Conservation (phyloP, 441 rosid genomes). For the Adansonia gregorii region DNA sequence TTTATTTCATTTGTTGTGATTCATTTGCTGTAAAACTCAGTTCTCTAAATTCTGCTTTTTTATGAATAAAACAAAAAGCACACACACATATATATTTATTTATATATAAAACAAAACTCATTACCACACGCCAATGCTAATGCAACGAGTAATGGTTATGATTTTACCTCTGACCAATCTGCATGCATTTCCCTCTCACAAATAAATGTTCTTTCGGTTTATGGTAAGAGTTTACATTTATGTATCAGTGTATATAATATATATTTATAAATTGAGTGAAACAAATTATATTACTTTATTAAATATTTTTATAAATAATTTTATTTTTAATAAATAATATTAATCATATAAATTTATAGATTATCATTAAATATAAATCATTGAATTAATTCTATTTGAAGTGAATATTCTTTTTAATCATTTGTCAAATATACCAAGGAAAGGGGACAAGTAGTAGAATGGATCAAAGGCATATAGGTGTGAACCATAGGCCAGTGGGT, state of each 20-base stretch:
- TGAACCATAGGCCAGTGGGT: constrained; percentile 27
- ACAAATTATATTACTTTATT: too few relatives aligned
- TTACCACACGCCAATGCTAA: neutral
- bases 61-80: too few relatives aligned
- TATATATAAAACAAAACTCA: neutral
- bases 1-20: too few relatives aligned
- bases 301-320: too few relatives aligned
- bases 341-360: too few relatives aligned
- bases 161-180: neutral
- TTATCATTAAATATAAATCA: neutral
- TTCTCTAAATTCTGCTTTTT: too few relatives aligned
- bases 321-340: too few relatives aligned
- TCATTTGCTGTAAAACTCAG: too few relatives aligned
- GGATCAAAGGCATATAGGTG: constrained; percentile 25
- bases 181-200: neutral
- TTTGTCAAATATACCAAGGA: neutral
- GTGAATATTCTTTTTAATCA: too few relatives aligned
- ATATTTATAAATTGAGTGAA: too few relatives aligned
- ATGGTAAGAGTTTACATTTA: neutral
- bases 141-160: neutral
- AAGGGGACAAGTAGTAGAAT: neutral
- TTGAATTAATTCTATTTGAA: neutral
- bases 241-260: neutral
- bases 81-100: too few relatives aligned
- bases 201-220: neutral